Conservation (phyloP, 73 alveolate species). For the Symbiodinium natans region DNA sequence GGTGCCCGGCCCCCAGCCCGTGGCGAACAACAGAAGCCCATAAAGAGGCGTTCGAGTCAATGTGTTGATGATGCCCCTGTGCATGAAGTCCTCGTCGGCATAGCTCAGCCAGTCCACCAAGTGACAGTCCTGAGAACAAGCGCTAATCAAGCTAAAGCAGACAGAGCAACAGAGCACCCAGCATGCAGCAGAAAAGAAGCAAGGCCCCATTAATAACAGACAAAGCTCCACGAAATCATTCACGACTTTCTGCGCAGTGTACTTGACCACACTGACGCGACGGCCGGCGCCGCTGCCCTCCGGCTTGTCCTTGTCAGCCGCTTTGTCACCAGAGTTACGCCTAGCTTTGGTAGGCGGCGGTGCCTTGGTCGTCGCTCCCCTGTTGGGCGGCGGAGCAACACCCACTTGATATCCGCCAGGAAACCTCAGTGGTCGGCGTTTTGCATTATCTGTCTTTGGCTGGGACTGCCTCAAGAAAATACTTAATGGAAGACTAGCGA, state of each 20-base stretch:
- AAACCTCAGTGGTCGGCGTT: slow-evolving; percentile 10
- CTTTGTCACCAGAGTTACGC: neutral
- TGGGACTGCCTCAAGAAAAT: no score
- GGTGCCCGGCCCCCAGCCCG: slow-evolving; percentile 13
- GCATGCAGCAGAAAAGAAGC: no score
- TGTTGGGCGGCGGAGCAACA: no score
- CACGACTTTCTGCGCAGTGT: neutral
- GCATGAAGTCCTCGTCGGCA: neutral
- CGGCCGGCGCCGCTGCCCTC: neutral
- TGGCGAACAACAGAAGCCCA: neutral
- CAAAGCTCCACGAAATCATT: slow-evolving; percentile 18
- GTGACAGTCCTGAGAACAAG: slow-evolving; percentile 28
- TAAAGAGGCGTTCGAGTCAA: neutral
- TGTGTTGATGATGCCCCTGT: neutral
- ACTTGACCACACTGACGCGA: neutral
- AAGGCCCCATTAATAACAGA: neutral
- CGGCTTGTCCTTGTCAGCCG: neutral
- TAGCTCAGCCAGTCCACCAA: neutral
- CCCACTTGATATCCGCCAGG: neutral
- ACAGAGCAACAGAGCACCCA: no score
- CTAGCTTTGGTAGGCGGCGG: no score
- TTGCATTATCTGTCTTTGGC: no score
- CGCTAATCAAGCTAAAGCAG: no score
- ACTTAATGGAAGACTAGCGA: no score
- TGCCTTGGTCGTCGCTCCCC: no score